Evolutionary conservation across 441 rosid genomes (phyloP).

Genomic region (Populus hybrid): DNA sequence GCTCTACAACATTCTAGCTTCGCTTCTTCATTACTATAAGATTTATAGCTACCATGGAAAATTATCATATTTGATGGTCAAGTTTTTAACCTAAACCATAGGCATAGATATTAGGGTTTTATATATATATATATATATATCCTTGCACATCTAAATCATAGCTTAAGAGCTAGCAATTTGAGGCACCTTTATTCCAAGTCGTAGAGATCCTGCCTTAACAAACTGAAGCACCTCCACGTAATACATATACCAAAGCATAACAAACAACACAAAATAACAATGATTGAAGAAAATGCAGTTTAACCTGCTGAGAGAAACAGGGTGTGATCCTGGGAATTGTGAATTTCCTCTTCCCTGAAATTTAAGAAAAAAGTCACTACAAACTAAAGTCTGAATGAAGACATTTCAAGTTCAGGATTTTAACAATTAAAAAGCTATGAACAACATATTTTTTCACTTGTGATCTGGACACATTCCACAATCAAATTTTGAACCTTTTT

Average conservation of each 20-base stretch:
- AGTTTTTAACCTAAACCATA: neutral
- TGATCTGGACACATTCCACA: neutral
- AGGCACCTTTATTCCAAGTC: neutral
- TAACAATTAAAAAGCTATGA: neutral
- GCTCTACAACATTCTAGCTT: neutral
- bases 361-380: neutral
- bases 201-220: neutral
- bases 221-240: neutral
- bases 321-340: conserved; percentile 98
- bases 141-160: neutral
- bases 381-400: conserved; percentile 8
- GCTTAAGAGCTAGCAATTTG: neutral
- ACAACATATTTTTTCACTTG: neutral
- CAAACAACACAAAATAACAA: conserved; percentile 13
- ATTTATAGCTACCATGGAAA: neutral
- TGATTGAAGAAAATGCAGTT: conserved; percentile 8
- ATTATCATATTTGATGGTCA: neutral
- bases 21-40: neutral
- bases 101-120: neutral
- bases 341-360: conserved; percentile 73
- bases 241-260: conserved; percentile 2
- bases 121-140: neutral
- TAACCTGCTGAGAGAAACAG: conserved; percentile 97
- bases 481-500: neutral
- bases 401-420: neutral